Base-by-base conservation (phyloP, 768 basidiomycete genomes). In the Leccinum rimulosum region DNA sequence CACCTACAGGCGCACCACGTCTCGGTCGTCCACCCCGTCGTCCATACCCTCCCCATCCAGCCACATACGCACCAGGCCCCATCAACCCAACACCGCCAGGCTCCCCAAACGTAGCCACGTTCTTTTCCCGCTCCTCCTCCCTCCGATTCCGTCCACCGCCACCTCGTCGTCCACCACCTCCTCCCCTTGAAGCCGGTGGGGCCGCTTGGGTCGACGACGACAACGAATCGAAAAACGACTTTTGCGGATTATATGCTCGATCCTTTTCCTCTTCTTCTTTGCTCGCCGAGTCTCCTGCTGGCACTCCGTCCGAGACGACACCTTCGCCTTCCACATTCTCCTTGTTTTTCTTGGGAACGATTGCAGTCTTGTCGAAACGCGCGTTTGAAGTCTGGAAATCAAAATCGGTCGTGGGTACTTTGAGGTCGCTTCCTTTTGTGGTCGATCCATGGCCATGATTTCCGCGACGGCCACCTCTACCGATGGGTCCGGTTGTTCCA, bases 61-160 rank as follows among this genome's bases (percentile, higher is more conserved):
- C 82, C n/a, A 89, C 86, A 73, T 90, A 89, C 11, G 85, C 86
- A 40, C 88, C 88, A 28, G 89, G 89, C 0, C 89, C 89, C 79
- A 91, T 80, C 53, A 90, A 70, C 6, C 90, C 89, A 17, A 89
- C 82, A 51, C 88, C 88, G 11, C 90, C 90, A 8, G 91, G 85
- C 70, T 93, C 91, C 3, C 91, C 92, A 78, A 94, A 94, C 8
- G 91, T 93, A 31, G 88, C 88, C 9, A 93, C 84, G 66, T 93
- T 93, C 73, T 82, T 84, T 72, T 91, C 89, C 60, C 91, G 74
- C 69, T 93, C 91, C 65, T 93, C 92, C 64, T 93, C 91, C 48
- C 91, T 75, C 64, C 91, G 79, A 64, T 84, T 89, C 54, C 87
- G 77, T 1, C 86, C 90, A 0, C 74, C 79, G 5, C 80, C 79